Base-by-base conservation (phyloP, 1,139 yeast species). In the Kluyveromyces sp. region DNA sequence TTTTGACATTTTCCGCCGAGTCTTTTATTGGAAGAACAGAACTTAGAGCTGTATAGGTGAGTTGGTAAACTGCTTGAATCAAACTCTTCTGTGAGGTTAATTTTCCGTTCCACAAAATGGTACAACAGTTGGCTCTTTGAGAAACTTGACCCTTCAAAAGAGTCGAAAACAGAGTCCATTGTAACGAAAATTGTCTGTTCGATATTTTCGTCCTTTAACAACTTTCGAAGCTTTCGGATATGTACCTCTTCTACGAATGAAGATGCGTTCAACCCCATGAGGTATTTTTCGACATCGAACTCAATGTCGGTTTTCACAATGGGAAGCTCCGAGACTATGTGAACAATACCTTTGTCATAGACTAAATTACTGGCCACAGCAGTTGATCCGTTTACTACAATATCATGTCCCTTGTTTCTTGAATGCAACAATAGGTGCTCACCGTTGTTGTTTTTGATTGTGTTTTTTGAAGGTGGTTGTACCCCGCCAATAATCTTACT, bases 261-360 rank as follows among this genome's bases (percentile, higher is more conserved):
- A 1, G 81, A 70, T 41, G 78, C 80, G 47, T 78, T 80, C 46
- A 88, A 64, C 0, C 95, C 96, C 53, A 75, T 72, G 7, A 89
- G 66, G 42, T 84, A 78, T 57, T 83, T 87, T 50, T 83, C 72
- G 0, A 89, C 83, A n/a, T 79, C 78, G 64, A 85, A 77, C 0
- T 65, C 62, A 6, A 71, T 57, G 11, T 69, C 52, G 1, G 64
- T 53, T 0, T 60, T 46, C 35, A 77, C 63, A 46, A 75, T 64
- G 18, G 64, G 45, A 13, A 65, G 36, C 17, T 64, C 53, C 19
- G 67, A 60, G 53, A 83, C 80, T 3, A 77, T 57, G 58, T 88
- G 92, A 0, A 82, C 57, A 0, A 83, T 60, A 0, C 88, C 92
- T 59, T 81, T 77, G 1, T 78, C 64, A 4, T 78, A 66, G 0